Base-by-base conservation (phyloP, 2,329 filamentous ascomycete species). In the Hypoxylon sp. region DNA sequence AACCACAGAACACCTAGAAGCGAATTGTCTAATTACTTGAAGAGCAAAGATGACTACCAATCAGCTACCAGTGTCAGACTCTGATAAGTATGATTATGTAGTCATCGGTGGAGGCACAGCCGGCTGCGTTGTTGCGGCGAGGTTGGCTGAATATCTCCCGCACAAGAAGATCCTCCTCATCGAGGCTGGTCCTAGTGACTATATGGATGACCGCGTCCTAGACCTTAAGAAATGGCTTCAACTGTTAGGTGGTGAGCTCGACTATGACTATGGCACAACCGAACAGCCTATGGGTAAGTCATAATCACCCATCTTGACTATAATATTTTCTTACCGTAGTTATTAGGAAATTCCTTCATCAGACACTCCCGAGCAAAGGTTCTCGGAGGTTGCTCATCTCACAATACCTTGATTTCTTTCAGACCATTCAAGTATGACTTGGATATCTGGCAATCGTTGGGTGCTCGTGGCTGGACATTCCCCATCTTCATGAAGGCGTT, bases 351-450 rank as follows among this genome's bases (percentile, higher is more conserved):
- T 78, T 94, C 89, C 48, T 82, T 91, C 75, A 96, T 96, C 75
- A 86, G 91, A 60, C 91, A 96, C 77, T 95, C 91, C 9, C 87
- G 91, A 57, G 91, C 91, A 59, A 96, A 96, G 78, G 91, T 96
- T 27, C 82, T 96, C 20, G 91, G 91, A 62, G 91, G 91, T 61
- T 96, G 91, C 79, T 95, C 91, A 32, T 93, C 89, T 52, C 91
- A 96, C 80, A 96, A 96, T 75, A 96, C 91, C 13, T 79, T 96
- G 65, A 96, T 96, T 72, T 94, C 89, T 12, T 96, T 96, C 82
- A 84, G 91, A 17, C 90, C 91, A 5, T 95, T 96, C 68, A 85
- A 91, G 71, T 92, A 95, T 71, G 91, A 96, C 73, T 83, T 89
- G 75, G 81, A 90, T 67, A 81, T 89, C 63, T 96, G 91, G 91